phyloP scores from a whole-genome alignment of 2,329 filamentous ascomycete genomes.

The Fusarium azukiicola region DNA sequence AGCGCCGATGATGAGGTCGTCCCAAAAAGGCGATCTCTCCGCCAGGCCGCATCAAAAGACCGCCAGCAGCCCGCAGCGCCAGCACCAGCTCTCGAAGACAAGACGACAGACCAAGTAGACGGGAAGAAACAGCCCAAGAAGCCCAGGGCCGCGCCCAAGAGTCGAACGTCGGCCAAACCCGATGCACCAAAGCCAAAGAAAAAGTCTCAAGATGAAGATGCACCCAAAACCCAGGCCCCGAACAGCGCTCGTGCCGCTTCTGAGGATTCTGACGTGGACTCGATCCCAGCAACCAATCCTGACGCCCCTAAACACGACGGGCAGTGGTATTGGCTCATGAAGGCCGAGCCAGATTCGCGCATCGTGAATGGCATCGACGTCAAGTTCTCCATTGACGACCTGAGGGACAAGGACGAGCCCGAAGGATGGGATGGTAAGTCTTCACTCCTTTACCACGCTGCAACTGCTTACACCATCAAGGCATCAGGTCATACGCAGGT shows the following conservation, averaged over 20 bases:
- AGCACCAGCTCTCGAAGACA: background rate
- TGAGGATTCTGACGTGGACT: slow-evolving; percentile 57
- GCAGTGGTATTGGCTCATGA: slow-evolving; percentile 88
- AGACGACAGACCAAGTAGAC: slow-evolving; percentile 15
- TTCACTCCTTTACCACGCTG: background rate
- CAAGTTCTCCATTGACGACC: slow-evolving; percentile 96
- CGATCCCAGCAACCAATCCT: slow-evolving; percentile 62
- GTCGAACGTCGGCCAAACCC: background rate
- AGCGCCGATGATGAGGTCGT: slow-evolving; percentile 3
- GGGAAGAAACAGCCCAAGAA: slow-evolving; percentile 27
- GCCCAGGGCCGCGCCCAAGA: background rate
- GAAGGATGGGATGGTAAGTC: slow-evolving; percentile 94
- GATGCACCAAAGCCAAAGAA: background rate
- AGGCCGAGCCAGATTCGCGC: slow-evolving; percentile 93
- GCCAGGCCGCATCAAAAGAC: slow-evolving; percentile 36
- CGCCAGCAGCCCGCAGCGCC: background rate
- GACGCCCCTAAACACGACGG: slow-evolving; percentile 65
- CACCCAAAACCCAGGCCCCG: background rate
- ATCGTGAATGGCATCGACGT: slow-evolving; percentile 94
- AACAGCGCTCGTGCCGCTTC: slow-evolving; percentile 39
- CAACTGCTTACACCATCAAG: slow-evolving; percentile 54
- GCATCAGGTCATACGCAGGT: slow-evolving; percentile 74
- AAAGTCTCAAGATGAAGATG: background rate
- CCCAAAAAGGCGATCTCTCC: slow-evolving; percentile 44
- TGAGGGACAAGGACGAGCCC: slow-evolving; percentile 85